Conservation (phyloP, 2,329 filamentous ascomycete species). For the Cytospora paraplurivora region DNA sequence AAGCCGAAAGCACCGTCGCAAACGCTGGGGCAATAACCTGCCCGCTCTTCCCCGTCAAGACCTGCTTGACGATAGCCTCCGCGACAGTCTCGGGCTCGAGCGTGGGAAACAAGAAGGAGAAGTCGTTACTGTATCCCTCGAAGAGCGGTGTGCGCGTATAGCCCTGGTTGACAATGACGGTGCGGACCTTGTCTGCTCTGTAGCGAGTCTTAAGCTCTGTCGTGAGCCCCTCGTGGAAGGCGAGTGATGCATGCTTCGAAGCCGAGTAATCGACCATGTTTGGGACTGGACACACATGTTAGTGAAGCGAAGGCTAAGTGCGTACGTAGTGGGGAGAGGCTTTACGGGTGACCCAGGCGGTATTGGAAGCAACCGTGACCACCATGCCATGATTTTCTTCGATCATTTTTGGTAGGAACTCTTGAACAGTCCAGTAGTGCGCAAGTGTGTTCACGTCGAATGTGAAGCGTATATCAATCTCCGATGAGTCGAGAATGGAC, state of each 20-base stretch:
- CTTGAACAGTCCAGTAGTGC: slow-evolving; percentile 66
- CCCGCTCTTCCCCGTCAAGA: slow-evolving; percentile 58
- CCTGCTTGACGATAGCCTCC: slow-evolving; percentile 61
- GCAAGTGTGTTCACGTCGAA: slow-evolving; percentile 72
- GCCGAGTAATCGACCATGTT: slow-evolving; percentile 69
- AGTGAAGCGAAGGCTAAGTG: neutral
- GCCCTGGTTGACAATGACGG: slow-evolving; percentile 65
- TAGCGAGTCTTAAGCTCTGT: slow-evolving; percentile 62
- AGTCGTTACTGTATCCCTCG: slow-evolving; percentile 53
- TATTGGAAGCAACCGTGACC: slow-evolving; percentile 68
- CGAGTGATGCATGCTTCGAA: slow-evolving; percentile 65
- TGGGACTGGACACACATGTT: slow-evolving; percentile 41
- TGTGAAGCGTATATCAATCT: slow-evolving; percentile 63
- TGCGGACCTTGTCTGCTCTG: slow-evolving; percentile 64
- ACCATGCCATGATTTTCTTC: slow-evolving; percentile 69
- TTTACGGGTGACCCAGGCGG: slow-evolving; percentile 55
- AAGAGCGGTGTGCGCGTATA: slow-evolving; percentile 66
- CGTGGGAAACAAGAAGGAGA: slow-evolving; percentile 54
- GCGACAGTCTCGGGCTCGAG: slow-evolving; percentile 65
- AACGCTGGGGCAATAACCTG: slow-evolving; percentile 58
- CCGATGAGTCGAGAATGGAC: slow-evolving; percentile 59
- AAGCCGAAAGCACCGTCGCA: slow-evolving; percentile 43
- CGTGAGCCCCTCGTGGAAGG: slow-evolving; percentile 68
- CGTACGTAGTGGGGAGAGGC: neutral
- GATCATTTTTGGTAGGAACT: slow-evolving; percentile 69